Conservation (phyloP, 345 rosid genomes). For the Bruguiera gymnorhiza region DNA sequence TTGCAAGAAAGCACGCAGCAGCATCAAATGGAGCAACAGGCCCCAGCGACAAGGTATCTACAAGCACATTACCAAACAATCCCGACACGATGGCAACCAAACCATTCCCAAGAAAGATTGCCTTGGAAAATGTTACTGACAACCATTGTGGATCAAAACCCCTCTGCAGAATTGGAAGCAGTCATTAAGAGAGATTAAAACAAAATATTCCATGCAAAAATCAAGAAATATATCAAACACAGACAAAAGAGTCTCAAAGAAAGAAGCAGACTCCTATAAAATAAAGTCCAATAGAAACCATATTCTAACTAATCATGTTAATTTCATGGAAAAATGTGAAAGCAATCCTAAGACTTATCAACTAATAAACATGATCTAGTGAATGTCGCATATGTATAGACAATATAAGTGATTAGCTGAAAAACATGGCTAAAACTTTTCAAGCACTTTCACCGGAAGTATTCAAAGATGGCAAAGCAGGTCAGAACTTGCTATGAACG, state of each 20-base stretch:
- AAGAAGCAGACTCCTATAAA: too few relatives aligned
- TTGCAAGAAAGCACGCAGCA: conserved; percentile 67
- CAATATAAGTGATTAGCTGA: too few relatives aligned
- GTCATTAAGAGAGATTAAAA: not conserved
- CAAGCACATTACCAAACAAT: conserved; percentile 57
- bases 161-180: conserved; percentile 30
- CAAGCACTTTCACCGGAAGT: not conserved
- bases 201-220: too few relatives aligned
- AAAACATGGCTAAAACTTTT: too few relatives aligned
- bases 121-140: conserved; percentile 72
- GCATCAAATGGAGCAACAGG: conserved; percentile 79
- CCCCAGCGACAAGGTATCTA: conserved; percentile 48
- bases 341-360: too few relatives aligned
- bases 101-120: conserved; percentile 69
- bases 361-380: too few relatives aligned
- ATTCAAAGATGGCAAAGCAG: not conserved
- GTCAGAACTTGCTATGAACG: not conserved
- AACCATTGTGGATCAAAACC: conserved; percentile 73
- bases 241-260: too few relatives aligned
- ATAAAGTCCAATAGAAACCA: too few relatives aligned
- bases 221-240: too few relatives aligned
- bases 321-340: too few relatives aligned
- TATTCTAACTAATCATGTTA: too few relatives aligned
- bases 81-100: conserved; percentile 63
- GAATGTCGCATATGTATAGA: too few relatives aligned